These are phyloP conservation scores for Stephania yunnanensis DNA, from an alignment of 164 flowering plant species.

Conservation along the genomic window DNA sequence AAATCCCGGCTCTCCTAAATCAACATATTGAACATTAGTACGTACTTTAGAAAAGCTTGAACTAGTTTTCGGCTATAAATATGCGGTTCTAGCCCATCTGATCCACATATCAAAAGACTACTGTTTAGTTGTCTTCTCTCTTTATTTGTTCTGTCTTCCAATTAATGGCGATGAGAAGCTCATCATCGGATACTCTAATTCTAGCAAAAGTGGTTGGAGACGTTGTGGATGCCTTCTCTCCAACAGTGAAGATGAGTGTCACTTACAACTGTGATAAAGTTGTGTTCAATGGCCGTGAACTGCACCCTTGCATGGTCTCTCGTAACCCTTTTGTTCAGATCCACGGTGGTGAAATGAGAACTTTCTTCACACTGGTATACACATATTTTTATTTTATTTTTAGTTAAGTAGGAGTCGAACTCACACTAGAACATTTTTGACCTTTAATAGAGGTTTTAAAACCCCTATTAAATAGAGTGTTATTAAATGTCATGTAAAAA, in stretches of 20 bases:
- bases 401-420: too few relatives aligned
- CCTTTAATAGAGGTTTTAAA: too few relatives aligned
- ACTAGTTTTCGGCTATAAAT: background rate
- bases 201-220: conserved; percentile 83
- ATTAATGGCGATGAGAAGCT: background rate
- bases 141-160: background rate
- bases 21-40: too few relatives aligned
- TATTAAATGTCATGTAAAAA: too few relatives aligned
- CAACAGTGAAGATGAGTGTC: conserved; percentile 46
- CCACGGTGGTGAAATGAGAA: conserved; percentile 66
- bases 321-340: conserved; percentile 59
- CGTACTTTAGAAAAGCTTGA: too few relatives aligned
- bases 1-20: too few relatives aligned
- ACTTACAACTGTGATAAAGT: conserved; percentile 39
- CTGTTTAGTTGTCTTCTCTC: background rate
- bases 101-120: background rate
- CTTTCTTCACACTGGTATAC: conserved; percentile 75
- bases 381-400: background rate
- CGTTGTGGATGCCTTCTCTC: conserved; percentile 62
- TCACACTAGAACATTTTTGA: too few relatives aligned
- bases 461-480: too few relatives aligned
- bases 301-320: conserved; percentile 51
- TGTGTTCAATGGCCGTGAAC: conserved; percentile 70
- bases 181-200: conserved; percentile 42
- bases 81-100: background rate